Conservation (phyloP, 257 asterid species). For the Mentha longifolia region DNA sequence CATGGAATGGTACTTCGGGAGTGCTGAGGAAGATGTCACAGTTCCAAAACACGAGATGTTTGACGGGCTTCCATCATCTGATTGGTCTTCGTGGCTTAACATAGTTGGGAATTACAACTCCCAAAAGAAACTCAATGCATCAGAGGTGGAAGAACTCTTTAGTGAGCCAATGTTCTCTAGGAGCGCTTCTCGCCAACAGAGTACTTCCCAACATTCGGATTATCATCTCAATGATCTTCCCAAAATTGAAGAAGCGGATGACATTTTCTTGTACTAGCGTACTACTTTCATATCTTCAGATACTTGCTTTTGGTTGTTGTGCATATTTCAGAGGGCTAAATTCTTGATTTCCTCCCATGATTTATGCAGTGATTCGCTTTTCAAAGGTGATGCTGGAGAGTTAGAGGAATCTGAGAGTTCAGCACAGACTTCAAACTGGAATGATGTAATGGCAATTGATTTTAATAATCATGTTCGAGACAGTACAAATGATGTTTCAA, state of each 20-base stretch:
- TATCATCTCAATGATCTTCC: slow-evolving; percentile 38
- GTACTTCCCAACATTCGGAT: slow-evolving; percentile 34
- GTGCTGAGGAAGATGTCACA: slow-evolving; percentile 29
- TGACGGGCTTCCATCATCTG: slow-evolving; percentile 38
- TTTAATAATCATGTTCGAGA: slow-evolving; percentile 31
- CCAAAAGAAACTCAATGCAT: slow-evolving; percentile 27
- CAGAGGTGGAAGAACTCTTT: slow-evolving; percentile 35
- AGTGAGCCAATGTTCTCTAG: slow-evolving; percentile 22
- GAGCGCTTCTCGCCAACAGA: slow-evolving; percentile 24
- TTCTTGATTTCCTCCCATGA: neutral
- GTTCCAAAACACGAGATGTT: slow-evolving; percentile 37
- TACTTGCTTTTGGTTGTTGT: slow-evolving; percentile 33
- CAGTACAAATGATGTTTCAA: slow-evolving; percentile 20
- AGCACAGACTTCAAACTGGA: slow-evolving; percentile 32
- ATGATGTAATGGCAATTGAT: slow-evolving; percentile 36
- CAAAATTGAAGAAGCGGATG: slow-evolving; percentile 43
- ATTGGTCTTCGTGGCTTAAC: slow-evolving; percentile 44
- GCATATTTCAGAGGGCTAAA: neutral
- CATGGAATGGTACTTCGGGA: slow-evolving; percentile 48
- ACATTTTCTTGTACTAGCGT: slow-evolving; percentile 49
- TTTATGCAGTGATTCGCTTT: slow-evolving; percentile 49
- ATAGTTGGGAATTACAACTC: slow-evolving; percentile 34
- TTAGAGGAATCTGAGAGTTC: slow-evolving; percentile 28
- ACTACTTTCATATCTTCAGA: slow-evolving; percentile 40
- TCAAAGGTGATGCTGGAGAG: slow-evolving; percentile 37